Conservation (phyloP, 768 basidiomycete genomes). For the Leucocoprinus leucothites region DNA sequence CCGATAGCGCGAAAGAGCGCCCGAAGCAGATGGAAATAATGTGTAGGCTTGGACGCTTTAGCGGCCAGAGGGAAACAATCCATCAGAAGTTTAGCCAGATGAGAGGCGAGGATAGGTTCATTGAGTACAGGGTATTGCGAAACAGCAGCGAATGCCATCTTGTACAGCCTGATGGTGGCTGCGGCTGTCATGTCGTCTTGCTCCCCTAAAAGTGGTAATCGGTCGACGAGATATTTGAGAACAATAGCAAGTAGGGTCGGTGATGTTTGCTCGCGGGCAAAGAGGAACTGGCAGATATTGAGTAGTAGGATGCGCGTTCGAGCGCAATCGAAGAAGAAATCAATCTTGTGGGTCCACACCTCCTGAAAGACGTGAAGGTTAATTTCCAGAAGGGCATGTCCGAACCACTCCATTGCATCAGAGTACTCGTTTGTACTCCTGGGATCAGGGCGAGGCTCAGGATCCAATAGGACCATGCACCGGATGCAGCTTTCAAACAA, state of each 20-base stretch:
- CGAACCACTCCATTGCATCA: slow-evolving; percentile 86
- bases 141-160: slow-evolving; percentile 91
- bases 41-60: slow-evolving; percentile 84
- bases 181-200: slow-evolving; percentile 79
- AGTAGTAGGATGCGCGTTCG: slow-evolving; percentile 77
- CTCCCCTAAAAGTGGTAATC: slow-evolving; percentile 81
- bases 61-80: slow-evolving; percentile 94
- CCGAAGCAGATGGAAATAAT: slow-evolving; percentile 90
- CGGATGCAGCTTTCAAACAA: slow-evolving; percentile 84
- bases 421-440: slow-evolving; percentile 46
- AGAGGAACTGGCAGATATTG: slow-evolving; percentile 81
- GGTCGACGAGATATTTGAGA: slow-evolving; percentile 79
- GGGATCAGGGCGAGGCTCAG: slow-evolving; percentile 43
- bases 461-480: slow-evolving; percentile 82
- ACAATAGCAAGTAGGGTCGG: slow-evolving; percentile 86
- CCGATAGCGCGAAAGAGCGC: slow-evolving; percentile 92
- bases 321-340: slow-evolving; percentile 81
- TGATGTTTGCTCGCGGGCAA: slow-evolving; percentile 72
- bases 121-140: slow-evolving; percentile 68
- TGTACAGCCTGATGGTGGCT: slow-evolving; percentile 88
- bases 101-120: slow-evolving; percentile 90
- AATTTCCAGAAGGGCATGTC: slow-evolving; percentile 72
- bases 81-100: slow-evolving; percentile 91
- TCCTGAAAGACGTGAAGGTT: slow-evolving; percentile 93
- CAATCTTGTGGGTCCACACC: slow-evolving; percentile 92